phyloP scores from a whole-genome alignment of 1,284 basidiomycete species.

The Moniliophthora roreri region DNA sequence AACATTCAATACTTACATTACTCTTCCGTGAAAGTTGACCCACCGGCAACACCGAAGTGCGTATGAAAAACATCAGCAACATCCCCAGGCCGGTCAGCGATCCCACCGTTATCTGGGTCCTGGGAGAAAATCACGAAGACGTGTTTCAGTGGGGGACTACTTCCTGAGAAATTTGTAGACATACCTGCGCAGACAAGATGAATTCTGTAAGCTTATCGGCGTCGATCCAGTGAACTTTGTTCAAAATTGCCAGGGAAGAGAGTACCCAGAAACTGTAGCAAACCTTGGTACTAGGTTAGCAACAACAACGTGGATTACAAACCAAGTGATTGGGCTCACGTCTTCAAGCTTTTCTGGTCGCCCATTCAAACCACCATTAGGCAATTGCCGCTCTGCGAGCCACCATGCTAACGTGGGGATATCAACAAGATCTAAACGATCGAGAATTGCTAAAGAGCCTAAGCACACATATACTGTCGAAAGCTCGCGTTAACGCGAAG shows the following conservation, averaged over 20 bases:
- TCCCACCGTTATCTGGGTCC: constrained; percentile 91
- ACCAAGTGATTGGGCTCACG: constrained; percentile 44
- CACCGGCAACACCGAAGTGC: constrained; percentile 88
- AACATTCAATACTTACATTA: background rate
- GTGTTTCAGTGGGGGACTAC: background rate
- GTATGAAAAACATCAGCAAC: constrained; percentile 98
- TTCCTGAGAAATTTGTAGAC: constrained; percentile 18
- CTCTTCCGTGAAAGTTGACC: constrained; percentile 20
- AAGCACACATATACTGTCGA: constrained; percentile 85
- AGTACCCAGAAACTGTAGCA: constrained; percentile 99
- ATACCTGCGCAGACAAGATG: constrained; percentile 86
- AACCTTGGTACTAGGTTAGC: constrained; percentile 51
- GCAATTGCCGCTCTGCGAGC: constrained; percentile 91
- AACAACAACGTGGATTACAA: constrained; percentile 1
- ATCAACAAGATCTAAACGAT: constrained; percentile 79
- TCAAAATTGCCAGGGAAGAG: constrained; percentile 83
- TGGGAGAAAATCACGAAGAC: constrained; percentile 30
- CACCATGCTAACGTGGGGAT: constrained; percentile 82
- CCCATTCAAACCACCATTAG: constrained; percentile 93
- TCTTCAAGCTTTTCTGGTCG: constrained; percentile 98
- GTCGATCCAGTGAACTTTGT: constrained; percentile 90
- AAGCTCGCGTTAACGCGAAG: constrained; percentile 1
- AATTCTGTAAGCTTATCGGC: constrained; percentile 78
- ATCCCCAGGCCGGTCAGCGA: constrained; percentile 92
- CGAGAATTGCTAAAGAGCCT: constrained; percentile 85